phyloP scores from a whole-genome alignment of 23 red algal species.

The Chondrus crispus region DNA sequence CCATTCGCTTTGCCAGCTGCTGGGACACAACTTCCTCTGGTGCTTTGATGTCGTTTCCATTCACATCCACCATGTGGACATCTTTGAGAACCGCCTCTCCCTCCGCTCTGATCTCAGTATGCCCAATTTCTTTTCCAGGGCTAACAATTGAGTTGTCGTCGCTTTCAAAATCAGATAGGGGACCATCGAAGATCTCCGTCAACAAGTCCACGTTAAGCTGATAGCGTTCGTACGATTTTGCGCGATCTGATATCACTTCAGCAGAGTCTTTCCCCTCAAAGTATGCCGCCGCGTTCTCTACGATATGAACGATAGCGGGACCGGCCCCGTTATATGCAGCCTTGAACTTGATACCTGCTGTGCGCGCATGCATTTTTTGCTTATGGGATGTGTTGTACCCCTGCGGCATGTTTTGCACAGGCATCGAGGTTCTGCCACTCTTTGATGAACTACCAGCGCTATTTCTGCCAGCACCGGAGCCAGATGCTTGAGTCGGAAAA shows the following conservation, averaged over 20 bases:
- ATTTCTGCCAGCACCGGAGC: not conserved
- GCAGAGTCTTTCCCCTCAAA: conserved; percentile 53
- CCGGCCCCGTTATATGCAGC: conserved; percentile 70
- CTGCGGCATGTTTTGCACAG: not conserved
- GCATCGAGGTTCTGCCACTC: not conserved
- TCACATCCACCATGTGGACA: not conserved
- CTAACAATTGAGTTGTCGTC: not conserved
- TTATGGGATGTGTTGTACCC: conserved; percentile 45
- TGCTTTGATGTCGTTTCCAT: not conserved
- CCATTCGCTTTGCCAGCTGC: not conserved
- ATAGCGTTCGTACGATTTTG: conserved; percentile 64
- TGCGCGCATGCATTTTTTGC: conserved; percentile 65
- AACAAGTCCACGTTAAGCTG: conserved; percentile 68
- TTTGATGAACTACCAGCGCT: not conserved
- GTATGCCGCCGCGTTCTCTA: conserved; percentile 73
- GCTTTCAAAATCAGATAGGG: not conserved
- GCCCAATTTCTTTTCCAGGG: not conserved
- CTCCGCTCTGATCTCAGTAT: not conserved
- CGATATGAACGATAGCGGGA: conserved; percentile 47
- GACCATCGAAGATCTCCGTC: conserved; percentile 62
- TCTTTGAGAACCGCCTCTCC: not conserved
- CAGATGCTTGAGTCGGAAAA: not conserved
- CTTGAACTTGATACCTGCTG: conserved; percentile 60
- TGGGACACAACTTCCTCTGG: not conserved
- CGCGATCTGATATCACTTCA: conserved; percentile 44